Evolutionary conservation across 2,329 filamentous ascomycete species (phyloP).

Genomic region (Zasmidium citrigriseum): DNA sequence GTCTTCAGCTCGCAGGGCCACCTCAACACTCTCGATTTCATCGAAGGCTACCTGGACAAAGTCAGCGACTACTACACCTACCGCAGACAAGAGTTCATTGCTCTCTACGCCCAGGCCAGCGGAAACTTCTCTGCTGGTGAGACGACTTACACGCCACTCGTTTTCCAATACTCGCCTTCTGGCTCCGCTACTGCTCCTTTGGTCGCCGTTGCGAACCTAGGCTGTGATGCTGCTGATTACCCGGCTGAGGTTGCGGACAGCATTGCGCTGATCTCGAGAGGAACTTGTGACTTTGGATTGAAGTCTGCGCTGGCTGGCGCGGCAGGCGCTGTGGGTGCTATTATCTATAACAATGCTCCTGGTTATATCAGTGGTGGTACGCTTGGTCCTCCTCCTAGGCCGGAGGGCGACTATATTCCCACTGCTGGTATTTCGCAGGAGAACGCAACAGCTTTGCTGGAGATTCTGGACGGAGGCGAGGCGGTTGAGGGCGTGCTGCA

Average conservation of each 20-base stretch:
- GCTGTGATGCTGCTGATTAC: slow-evolving; percentile 66
- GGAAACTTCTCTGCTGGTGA: slow-evolving; percentile 52
- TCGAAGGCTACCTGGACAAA: slow-evolving; percentile 38
- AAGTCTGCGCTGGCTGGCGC: slow-evolving; percentile 70
- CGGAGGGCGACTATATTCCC: slow-evolving; percentile 58
- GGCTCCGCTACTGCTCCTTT: slow-evolving; percentile 60
- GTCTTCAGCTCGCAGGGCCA: slow-evolving; percentile 41
- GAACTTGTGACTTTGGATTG: slow-evolving; percentile 68
- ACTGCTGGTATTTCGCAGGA: slow-evolving; percentile 66
- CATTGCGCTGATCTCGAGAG: slow-evolving; percentile 71
- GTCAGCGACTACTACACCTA: slow-evolving; percentile 62
- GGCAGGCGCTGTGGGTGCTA: slow-evolving; percentile 68
- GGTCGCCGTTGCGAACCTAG: slow-evolving; percentile 60
- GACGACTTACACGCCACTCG: slow-evolving; percentile 61
- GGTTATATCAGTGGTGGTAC: slow-evolving; percentile 58
- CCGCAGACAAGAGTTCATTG: slow-evolving; percentile 49
- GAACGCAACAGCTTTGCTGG: slow-evolving; percentile 59
- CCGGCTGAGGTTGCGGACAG: slow-evolving; percentile 59
- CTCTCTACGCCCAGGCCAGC: slow-evolving; percentile 36
- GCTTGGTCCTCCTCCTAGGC: slow-evolving; percentile 64
- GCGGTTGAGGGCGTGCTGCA: slow-evolving; percentile 41
- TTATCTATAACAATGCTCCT: slow-evolving; percentile 73
- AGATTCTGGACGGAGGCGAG: slow-evolving; percentile 51
- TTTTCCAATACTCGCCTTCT: slow-evolving; percentile 66
- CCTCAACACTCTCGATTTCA: slow-evolving; percentile 42